phyloP scores from a whole-genome alignment of 352 stramenopile species.

The Pythium vanterpoolii region DNA sequence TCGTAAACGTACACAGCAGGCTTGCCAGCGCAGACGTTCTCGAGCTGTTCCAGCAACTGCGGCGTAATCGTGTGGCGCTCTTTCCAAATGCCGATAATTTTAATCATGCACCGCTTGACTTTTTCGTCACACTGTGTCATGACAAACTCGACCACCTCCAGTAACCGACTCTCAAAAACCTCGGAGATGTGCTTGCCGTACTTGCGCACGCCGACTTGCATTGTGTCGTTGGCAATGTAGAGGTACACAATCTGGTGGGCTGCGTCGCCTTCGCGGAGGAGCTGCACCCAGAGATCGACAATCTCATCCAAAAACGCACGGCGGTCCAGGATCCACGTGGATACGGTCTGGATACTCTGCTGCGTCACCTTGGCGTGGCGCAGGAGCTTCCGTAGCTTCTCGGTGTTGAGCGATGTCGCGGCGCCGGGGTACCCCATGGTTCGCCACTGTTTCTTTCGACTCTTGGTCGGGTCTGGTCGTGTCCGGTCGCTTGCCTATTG shows the following conservation, averaged over 20 bases:
- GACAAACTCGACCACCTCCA: conserved; percentile 55
- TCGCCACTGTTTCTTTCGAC: too few relatives aligned
- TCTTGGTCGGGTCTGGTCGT: not conserved
- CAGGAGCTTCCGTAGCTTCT: conserved; percentile 69
- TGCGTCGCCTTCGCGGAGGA: conserved; percentile 45
- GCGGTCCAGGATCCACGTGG: conserved; percentile 72
- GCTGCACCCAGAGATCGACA: conserved; percentile 50
- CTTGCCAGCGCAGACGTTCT: conserved; percentile 75
- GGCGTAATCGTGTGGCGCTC: conserved; percentile 62
- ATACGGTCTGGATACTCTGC: conserved; percentile 80
- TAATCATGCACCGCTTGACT: conserved; percentile 82
- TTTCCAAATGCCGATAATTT: conserved; percentile 86
- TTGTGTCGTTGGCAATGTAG: conserved; percentile 84
- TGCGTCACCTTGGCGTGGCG: conserved; percentile 71
- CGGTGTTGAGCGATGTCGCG: conserved; percentile 23
- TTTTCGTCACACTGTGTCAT: conserved; percentile 73
- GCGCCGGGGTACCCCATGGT: conserved; percentile 20
- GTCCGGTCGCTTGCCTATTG: not conserved
- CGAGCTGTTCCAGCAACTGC: conserved; percentile 50
- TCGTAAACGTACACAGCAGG: conserved; percentile 43
- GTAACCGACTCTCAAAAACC: conserved; percentile 53
- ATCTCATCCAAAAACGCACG: conserved; percentile 58
- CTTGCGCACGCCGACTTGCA: conserved; percentile 82
- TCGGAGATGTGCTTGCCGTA: conserved; percentile 68
- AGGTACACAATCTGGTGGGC: conserved; percentile 80